These are phyloP conservation scores for Canariomyces notabilis DNA, from an alignment of 2,329 filamentous ascomycete species.

Conservation along the genomic window DNA sequence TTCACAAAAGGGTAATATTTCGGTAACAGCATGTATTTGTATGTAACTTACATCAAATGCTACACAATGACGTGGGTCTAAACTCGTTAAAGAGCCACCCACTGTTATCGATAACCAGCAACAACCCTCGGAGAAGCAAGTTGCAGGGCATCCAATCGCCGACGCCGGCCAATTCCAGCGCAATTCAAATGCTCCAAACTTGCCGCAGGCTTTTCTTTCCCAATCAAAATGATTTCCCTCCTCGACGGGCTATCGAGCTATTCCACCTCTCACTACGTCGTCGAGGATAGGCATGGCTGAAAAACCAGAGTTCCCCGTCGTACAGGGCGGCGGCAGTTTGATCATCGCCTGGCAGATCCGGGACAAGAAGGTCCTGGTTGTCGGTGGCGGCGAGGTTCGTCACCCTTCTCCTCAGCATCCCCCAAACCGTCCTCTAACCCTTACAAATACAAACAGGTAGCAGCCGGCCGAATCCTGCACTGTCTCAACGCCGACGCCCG, in stretches of 20 bases:
- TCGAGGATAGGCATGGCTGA: slow-evolving; percentile 26
- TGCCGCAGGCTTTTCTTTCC: neutral
- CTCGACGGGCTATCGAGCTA: neutral
- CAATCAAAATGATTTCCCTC: slow-evolving; percentile 4
- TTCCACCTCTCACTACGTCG: neutral
- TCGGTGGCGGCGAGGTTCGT: slow-evolving; percentile 89
- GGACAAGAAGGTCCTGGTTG: slow-evolving; percentile 82
- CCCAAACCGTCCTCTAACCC: neutral
- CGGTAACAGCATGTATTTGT: neutral
- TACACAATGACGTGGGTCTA: no score
- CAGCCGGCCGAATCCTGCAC: slow-evolving; percentile 88
- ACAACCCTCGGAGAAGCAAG: neutral
- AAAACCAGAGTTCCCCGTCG: slow-evolving; percentile 58
- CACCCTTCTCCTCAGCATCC: slow-evolving; percentile 11
- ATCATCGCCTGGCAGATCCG: slow-evolving; percentile 95
- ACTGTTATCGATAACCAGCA: neutral
- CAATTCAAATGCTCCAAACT: neutral
- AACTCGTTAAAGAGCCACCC: no score
- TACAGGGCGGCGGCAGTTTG: slow-evolving; percentile 86
- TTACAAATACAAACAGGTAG: slow-evolving; percentile 63
- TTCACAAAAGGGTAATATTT: no score
- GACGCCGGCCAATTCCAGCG: neutral
- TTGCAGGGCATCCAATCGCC: slow-evolving; percentile 1
- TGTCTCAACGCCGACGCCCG: slow-evolving; percentile 91
- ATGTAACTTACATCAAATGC: no score